Conservation (phyloP, 768 basidiomycete species). For the Lentinula sp. region DNA sequence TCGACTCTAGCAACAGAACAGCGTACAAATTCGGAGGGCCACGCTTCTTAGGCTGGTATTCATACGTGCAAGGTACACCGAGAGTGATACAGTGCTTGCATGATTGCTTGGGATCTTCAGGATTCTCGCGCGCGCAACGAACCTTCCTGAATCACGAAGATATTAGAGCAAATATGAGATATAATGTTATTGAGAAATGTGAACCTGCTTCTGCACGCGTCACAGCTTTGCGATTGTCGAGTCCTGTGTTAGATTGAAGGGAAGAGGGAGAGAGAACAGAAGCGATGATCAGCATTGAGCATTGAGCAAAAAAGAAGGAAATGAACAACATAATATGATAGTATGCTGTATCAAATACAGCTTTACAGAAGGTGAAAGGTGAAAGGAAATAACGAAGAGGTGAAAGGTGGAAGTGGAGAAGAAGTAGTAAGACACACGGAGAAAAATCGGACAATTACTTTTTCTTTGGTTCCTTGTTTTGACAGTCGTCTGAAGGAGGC, state of each 20-base stretch:
- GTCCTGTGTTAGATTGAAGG: conserved; percentile 34
- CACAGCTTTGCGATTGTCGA: conserved; percentile 87
- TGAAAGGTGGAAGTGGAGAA: conserved; percentile 20
- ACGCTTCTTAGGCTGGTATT: conserved; percentile 90
- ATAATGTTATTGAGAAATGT: no score
- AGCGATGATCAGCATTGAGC: conserved; percentile 24
- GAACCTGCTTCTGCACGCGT: conserved; percentile 54
- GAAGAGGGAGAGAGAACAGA: no score
- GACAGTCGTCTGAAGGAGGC: conserved; percentile 59
- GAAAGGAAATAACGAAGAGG: conserved; percentile 22
- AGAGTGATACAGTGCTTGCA: conserved; percentile 87
- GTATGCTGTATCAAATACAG: no score
- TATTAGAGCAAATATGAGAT: neutral
- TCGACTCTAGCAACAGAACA: conserved; percentile 7
- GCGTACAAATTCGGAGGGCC: conserved; percentile 88
- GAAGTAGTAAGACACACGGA: conserved; percentile 32
- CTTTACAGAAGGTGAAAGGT: conserved; percentile 15
- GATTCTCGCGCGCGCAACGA: conserved; percentile 73
- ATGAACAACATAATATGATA: conserved; percentile 28
- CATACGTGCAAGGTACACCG: conserved; percentile 82
- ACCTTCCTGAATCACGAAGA: conserved; percentile 48
- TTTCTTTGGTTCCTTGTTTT: conserved; percentile 58
- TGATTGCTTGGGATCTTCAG: conserved; percentile 67
- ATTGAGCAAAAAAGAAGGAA: conserved; percentile 15
- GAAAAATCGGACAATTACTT: conserved; percentile 64